phyloP scores from a whole-genome alignment of 306 rosid genomes.

The Canavalia ensiformis region DNA sequence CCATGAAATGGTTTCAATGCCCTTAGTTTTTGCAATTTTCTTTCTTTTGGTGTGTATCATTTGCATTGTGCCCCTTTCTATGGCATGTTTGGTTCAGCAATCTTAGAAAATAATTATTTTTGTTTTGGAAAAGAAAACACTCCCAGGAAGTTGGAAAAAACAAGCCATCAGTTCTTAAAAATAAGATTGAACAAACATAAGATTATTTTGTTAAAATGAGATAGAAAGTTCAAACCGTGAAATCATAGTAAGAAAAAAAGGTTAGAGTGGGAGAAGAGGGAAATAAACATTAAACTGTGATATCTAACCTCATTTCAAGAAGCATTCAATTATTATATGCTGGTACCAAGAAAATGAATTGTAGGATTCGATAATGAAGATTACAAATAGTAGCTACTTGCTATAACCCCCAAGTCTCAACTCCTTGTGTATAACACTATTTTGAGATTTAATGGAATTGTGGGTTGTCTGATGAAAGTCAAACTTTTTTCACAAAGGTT shows the following conservation, averaged over 20 bases:
- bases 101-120: too few relatives aligned
- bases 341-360: neutral
- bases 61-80: neutral
- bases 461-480: neutral
- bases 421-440: neutral
- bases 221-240: neutral
- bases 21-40: neutral
- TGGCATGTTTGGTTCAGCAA: too few relatives aligned
- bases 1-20: conserved; percentile 29
- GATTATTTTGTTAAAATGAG: neutral
- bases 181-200: too few relatives aligned
- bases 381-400: conserved; percentile 3
- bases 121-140: too few relatives aligned
- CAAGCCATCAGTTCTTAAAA: too few relatives aligned
- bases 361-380: neutral
- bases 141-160: too few relatives aligned
- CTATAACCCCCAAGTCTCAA: conserved; percentile 21
- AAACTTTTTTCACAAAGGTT: conserved; percentile 1
- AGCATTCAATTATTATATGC: neutral
- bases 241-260: neutral
- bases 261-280: too few relatives aligned
- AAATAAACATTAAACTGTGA: neutral
- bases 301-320: conserved; percentile 14
- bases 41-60: conserved; percentile 13
- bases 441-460: neutral